Evolutionary conservation across 139 green algal species (phyloP), one percentile per base, ranked within the genome.

Genomic region (Asterochloris sp.): DNA sequence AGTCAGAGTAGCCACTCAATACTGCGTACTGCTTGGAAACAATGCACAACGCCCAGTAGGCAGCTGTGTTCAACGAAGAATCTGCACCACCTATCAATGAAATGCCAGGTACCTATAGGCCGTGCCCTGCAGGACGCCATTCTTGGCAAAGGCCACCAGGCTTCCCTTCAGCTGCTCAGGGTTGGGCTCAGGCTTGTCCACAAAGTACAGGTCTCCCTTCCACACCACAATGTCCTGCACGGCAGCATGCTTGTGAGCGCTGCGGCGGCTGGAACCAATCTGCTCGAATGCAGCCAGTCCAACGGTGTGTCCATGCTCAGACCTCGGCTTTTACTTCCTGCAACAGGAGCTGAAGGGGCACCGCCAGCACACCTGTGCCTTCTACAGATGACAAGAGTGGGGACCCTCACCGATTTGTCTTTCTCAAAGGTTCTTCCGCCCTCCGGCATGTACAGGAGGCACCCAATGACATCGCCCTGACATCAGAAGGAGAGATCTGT

Each of bases 121-220:
- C 9, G 87, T 76, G 24, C 92, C 94, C 89, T 97, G 94, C 17
- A 62, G 77, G 68, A 74, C 24, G 11, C 94, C 94, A 74, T 98
- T 98, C 15, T 84, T 67, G 11, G 77, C 83, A 85, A 98, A 98
- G 66, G 82, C 90, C 12, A 98, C 82, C 13, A 84, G 79, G 78
- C 86, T 91, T 83, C 90, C 92, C 12, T 78, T 12, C 23, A 94
- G 85, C 24, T 38, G 74, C 76, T 87, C 29, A 9, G 89, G 79
- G 66, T 84, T 78, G 2, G 76, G 75, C 47, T 89, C 83, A 0
- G 82, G 75, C 74, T 90, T 78, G 16, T 92, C 89, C n/a, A 84
- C 83, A 17, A 89, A 86, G 78, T 91, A 88, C 69, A 88, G 85
- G 19, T 83, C 82, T 13, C 85, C 84, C 47, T 91, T 92, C 80